phyloP scores from a whole-genome alignment of 345 rosid species.

The Brassica incana region DNA sequence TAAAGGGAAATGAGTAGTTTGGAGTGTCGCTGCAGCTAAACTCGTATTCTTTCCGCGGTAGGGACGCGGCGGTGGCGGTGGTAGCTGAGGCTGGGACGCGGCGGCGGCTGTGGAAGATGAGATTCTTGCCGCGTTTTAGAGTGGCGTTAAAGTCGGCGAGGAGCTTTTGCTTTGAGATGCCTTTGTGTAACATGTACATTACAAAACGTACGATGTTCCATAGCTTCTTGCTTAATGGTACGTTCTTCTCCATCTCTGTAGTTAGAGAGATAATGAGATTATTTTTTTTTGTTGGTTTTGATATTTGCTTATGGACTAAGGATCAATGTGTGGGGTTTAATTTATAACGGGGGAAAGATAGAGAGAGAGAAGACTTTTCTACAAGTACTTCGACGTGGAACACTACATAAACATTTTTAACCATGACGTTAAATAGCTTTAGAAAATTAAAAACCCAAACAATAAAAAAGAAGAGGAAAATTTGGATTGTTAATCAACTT shows the following conservation, averaged over 20 bases:
- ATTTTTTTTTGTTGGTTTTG: slow-evolving; percentile 11
- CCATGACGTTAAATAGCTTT: slow-evolving; percentile 17
- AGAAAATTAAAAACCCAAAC: not conserved
- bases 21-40: slow-evolving; percentile 97
- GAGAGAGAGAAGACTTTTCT: slow-evolving; percentile 11
- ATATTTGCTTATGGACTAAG: slow-evolving; percentile 38
- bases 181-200: slow-evolving; percentile 72
- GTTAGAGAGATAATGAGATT: slow-evolving; percentile 26
- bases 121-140: slow-evolving; percentile 82
- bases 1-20: slow-evolving; percentile 50
- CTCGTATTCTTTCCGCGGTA: slow-evolving; percentile 57
- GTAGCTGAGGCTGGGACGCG: slow-evolving; percentile 19
- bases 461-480: slow-evolving; percentile 23
- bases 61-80: not conserved
- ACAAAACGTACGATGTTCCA: slow-evolving; percentile 65
- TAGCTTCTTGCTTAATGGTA: slow-evolving; percentile 54
- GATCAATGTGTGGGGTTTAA: slow-evolving; percentile 21
- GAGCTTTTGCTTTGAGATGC: slow-evolving; percentile 60
- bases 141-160: slow-evolving; percentile 70
- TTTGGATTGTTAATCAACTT: slow-evolving; percentile 21
- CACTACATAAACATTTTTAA: slow-evolving; percentile 10
- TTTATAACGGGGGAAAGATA: slow-evolving; percentile 35
- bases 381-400: slow-evolving; percentile 35
- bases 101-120: slow-evolving; percentile 60
- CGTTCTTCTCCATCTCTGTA: slow-evolving; percentile 46